A percentile compares a stretch with the other conserved stretches of the same genome.
Evolutionary conservation across 2,329 filamentous ascomycete genomes (phyloP).

Genomic region (Colletotrichum camelliae): DNA sequence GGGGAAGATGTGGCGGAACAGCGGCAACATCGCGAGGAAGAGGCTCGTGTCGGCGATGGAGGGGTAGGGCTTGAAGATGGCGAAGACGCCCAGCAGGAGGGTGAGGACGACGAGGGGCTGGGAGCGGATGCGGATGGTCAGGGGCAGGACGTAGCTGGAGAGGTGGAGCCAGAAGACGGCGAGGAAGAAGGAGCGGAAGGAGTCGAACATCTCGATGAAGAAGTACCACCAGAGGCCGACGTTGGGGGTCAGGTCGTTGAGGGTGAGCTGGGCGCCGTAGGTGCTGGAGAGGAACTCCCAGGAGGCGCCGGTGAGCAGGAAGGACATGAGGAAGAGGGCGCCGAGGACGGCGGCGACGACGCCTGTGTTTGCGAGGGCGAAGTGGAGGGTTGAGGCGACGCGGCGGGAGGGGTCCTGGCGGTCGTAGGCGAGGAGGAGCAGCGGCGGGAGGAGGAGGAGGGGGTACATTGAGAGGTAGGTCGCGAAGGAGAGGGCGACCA

Average conservation of each 20-base stretch:
- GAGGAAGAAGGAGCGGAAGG: slow-evolving; percentile 95
- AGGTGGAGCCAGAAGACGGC: slow-evolving; percentile 98
- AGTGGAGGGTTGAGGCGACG: slow-evolving; percentile 45
- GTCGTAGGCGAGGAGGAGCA: slow-evolving; percentile 83
- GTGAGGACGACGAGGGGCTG: slow-evolving; percentile 89
- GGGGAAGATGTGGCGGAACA: slow-evolving; percentile 92
- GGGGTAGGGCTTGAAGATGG: slow-evolving; percentile 96
- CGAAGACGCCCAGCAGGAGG: slow-evolving; percentile 86
- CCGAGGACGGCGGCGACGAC: slow-evolving; percentile 61
- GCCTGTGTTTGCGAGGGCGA: slow-evolving; percentile 58
- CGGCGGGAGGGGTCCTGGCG: slow-evolving; percentile 47
- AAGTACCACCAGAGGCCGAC: slow-evolving; percentile 99
- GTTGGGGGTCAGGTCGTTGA: slow-evolving; percentile 93
- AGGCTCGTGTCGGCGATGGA: slow-evolving; percentile 89
- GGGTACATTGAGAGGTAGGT: slow-evolving; percentile 94
- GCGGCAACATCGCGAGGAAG: slow-evolving; percentile 80
- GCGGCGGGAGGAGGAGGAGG: slow-evolving; percentile 81
- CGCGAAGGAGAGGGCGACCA: slow-evolving; percentile 85
- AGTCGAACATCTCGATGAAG: slow-evolving; percentile 99
- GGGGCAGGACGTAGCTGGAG: slow-evolving; percentile 83
- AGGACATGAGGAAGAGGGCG: slow-evolving; percentile 74
- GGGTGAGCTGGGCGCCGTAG: slow-evolving; percentile 89
- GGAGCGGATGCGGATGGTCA: slow-evolving; percentile 80
- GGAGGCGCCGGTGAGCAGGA: slow-evolving; percentile 73
- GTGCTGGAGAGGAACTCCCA: slow-evolving; percentile 90